Evolutionary conservation across 2,329 filamentous ascomycete genomes (phyloP), one percentile per base, ranked within the genome.

Genomic region (Neonectria faginata): DNA sequence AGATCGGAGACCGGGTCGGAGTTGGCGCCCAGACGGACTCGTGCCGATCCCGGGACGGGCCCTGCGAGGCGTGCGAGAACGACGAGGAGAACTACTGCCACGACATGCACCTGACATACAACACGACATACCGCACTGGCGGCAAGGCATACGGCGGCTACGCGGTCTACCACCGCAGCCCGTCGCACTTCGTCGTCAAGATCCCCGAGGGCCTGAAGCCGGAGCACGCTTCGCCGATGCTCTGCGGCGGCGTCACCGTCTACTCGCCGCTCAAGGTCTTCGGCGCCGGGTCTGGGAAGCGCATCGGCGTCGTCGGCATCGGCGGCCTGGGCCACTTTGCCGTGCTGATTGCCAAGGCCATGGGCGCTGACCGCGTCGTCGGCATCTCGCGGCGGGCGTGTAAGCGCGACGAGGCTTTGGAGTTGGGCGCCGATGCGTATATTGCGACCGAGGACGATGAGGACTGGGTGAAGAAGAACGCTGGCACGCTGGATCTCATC

Each of bases 161-260:
- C 73, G 84, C 86, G 2, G 12, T 63, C 0, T 74, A 72, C 31
- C 66, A 74, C 22, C 71, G 73, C 5, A 67, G 62, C n/a, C 68
- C 68, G 0, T 70, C 71, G 0, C 66, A 66, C 39, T 75, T 76
- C n/a, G 84, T 86, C 41, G 84, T 87, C 74, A 90, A 89, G 74
- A 94, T 96, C 69, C 93, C 92, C 6, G 91, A 92, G 11, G 87
- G 83, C 45, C 84, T 96, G 27, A 74, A 82, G 1, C 84, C 84
- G 41, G 81, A 81, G 50, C 78, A 88, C 45, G 91, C 90, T 0
- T 92, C 92, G 1, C 91, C 91, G 1, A 93, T 94, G 90, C 85
- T 96, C 65, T 97, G 93, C 77, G 93, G 92, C 11, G 93, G 93
- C 62, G 83, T 95, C 42, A 96, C 93, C 0, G 88, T 88, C 48